Conservation (phyloP, 73 alveolate genomes). For the Paramecium pentaurelia region DNA sequence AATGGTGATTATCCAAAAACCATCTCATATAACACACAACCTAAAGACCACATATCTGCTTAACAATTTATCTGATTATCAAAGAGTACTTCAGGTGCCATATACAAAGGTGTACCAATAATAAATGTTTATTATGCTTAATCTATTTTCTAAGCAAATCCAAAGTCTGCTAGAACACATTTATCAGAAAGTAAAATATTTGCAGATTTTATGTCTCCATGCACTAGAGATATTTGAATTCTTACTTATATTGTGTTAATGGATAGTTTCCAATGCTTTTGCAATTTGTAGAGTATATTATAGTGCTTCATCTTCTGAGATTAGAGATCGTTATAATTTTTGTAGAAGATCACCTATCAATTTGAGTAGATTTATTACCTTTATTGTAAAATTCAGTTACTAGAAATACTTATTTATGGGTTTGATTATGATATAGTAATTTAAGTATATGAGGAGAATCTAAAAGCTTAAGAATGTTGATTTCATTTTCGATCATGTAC, state of each 20-base stretch:
- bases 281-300: not conserved
- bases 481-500: slow-evolving; percentile 28
- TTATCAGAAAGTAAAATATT: not conserved
- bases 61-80: not conserved
- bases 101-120: slow-evolving; percentile 25
- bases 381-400: slow-evolving; percentile 5
- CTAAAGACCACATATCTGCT: slow-evolving; percentile 77
- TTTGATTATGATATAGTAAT: not conserved
- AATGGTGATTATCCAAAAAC: slow-evolving; percentile 69
- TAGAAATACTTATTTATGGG: not conserved
- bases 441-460: not conserved
- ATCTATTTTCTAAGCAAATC: not conserved
- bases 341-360: not conserved
- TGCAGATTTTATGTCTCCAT: slow-evolving; percentile 48
- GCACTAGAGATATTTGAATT: not conserved
- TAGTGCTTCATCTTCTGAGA: slow-evolving; percentile 11
- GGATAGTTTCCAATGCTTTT: not conserved
- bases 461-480: not conserved
- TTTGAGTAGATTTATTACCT: not conserved
- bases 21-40: slow-evolving; percentile 73
- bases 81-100: slow-evolving; percentile 46
- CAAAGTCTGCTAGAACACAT: slow-evolving; percentile 34
- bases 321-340: not conserved
- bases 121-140: not conserved
- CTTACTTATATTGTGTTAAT: not conserved